phyloP scores from a whole-genome alignment of 768 basidiomycete genomes.

The Naganishia vaughanmartiniae region DNA sequence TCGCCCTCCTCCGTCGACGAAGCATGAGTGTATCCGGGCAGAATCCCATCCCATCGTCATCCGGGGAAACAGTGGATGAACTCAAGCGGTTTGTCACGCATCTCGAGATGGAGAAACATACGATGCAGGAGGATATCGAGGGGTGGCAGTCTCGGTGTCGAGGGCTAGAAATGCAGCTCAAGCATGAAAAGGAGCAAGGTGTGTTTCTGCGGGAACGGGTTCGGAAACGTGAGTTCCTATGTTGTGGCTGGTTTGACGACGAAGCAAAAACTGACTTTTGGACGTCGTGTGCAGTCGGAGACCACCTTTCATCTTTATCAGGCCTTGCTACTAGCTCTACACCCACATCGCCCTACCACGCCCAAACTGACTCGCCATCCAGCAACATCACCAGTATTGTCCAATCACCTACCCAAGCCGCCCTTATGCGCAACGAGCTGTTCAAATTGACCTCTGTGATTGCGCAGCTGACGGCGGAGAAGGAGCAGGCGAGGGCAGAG shows the following conservation, averaged over 20 bases:
- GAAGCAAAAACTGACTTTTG: neutral
- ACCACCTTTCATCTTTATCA: slow-evolving; percentile 16
- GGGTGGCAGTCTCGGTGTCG: slow-evolving; percentile 76
- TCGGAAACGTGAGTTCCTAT: slow-evolving; percentile 45
- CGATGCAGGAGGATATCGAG: slow-evolving; percentile 80
- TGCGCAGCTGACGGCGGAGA: slow-evolving; percentile 6
- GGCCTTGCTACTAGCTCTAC: neutral
- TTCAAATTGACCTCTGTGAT: slow-evolving; percentile 14
- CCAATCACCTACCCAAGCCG: slow-evolving; percentile 11
- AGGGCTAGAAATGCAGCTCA: slow-evolving; percentile 70
- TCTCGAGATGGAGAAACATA: slow-evolving; percentile 77
- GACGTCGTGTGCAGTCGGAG: neutral
- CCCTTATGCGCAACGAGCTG: slow-evolving; percentile 23
- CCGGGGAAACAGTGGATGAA: neutral
- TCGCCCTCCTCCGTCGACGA: neutral
- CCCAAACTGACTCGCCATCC: neutral
- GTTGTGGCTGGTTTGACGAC: neutral
- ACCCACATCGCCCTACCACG: neutral
- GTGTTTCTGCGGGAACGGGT: slow-evolving; percentile 74
- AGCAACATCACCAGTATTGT: too few relatives aligned
- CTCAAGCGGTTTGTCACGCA: slow-evolving; percentile 7
- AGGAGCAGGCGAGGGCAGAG: slow-evolving; percentile 4
- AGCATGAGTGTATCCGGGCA: neutral
- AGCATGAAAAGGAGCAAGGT: slow-evolving; percentile 68
- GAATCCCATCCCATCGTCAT: neutral